phyloP scores from a whole-genome alignment of 1,139 yeast genomes.

The Trichomonascaceae sp. region DNA sequence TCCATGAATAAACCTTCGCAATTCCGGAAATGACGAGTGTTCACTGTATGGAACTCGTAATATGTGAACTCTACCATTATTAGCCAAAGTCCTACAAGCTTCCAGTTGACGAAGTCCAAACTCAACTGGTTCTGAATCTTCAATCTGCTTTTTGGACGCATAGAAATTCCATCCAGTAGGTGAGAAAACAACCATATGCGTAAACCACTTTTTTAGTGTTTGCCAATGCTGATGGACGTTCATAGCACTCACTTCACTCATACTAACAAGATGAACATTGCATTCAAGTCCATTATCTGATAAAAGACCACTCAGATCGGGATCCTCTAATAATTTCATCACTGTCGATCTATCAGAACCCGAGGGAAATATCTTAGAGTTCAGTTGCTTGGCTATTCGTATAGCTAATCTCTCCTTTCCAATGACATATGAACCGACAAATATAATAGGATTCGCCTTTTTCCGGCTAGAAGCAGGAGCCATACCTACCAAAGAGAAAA shows the following conservation, averaged over 20 bases:
- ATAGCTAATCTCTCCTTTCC: constrained; percentile 87
- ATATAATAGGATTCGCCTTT: constrained; percentile 39
- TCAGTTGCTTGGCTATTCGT: constrained; percentile 52
- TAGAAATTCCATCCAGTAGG: constrained; percentile 87
- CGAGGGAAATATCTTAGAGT: constrained; percentile 46
- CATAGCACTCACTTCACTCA: constrained; percentile 43
- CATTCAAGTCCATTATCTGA: constrained; percentile 44
- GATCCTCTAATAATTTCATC: constrained; percentile 37
- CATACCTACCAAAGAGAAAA: constrained; percentile 13
- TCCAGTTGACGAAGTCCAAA: constrained; percentile 25
- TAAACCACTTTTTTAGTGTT: constrained; percentile 20
- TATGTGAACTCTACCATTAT: constrained; percentile 35
- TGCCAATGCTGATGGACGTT: constrained; percentile 24
- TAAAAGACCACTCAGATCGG: constrained; percentile 33
- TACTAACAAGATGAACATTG: constrained; percentile 65
- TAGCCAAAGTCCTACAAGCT: constrained; percentile 26
- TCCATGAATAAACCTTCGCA: constrained; percentile 55
- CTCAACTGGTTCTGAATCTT: constrained; percentile 9
- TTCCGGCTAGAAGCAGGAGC: constrained; percentile 5
- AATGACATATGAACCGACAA: constrained; percentile 86
- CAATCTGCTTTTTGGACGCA: constrained; percentile 16
- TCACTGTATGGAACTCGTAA: constrained; percentile 83
- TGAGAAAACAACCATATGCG: constrained; percentile 30
- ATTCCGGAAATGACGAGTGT: constrained; percentile 82
- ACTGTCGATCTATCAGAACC: constrained; percentile 45